A percentile compares a stretch with the other conserved stretches of the same genome.
Evolutionary conservation across 1,139 yeast species (phyloP).

Genomic region (Hyphopichia khmerensis): DNA sequence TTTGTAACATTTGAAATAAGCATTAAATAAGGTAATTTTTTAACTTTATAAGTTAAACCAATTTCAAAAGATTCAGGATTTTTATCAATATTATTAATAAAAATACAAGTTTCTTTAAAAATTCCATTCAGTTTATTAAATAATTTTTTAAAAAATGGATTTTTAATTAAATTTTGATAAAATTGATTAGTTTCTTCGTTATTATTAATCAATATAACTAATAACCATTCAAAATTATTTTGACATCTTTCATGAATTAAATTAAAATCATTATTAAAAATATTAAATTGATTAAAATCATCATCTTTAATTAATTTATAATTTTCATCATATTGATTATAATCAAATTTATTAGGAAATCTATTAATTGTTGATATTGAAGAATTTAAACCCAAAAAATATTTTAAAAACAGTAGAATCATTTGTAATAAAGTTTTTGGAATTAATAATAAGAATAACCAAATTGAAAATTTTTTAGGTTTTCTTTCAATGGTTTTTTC

Average conservation of each 20-base stretch:
- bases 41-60: constrained; percentile 41
- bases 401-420: constrained; percentile 30
- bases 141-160: constrained; percentile 27
- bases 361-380: constrained; percentile 10
- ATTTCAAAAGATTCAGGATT: constrained; percentile 54
- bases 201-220: constrained; percentile 42
- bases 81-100: constrained; percentile 33
- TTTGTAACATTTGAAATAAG: constrained; percentile 52
- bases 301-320: constrained; percentile 3
- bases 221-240: constrained; percentile 42
- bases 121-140: constrained; percentile 35
- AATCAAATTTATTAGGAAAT: constrained; percentile 26
- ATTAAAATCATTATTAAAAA: constrained; percentile 36
- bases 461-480: constrained; percentile 21
- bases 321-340: constrained; percentile 16
- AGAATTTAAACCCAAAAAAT: constrained; percentile 23
- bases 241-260: constrained; percentile 42
- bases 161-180: constrained; percentile 24
- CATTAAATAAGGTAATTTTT: constrained; percentile 44
- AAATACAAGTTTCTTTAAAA: constrained; percentile 41
- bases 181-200: constrained; percentile 26
- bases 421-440: constrained; percentile 42
- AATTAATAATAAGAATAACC: constrained; percentile 46
- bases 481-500: constrained; percentile 3
- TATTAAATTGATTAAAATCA: constrained; percentile 6